A percentile compares a stretch with the other conserved stretches of the same genome.
These are phyloP conservation scores for Pelargonium cotyledonis DNA, from an alignment of 441 rosid species.

Conservation along the genomic window DNA sequence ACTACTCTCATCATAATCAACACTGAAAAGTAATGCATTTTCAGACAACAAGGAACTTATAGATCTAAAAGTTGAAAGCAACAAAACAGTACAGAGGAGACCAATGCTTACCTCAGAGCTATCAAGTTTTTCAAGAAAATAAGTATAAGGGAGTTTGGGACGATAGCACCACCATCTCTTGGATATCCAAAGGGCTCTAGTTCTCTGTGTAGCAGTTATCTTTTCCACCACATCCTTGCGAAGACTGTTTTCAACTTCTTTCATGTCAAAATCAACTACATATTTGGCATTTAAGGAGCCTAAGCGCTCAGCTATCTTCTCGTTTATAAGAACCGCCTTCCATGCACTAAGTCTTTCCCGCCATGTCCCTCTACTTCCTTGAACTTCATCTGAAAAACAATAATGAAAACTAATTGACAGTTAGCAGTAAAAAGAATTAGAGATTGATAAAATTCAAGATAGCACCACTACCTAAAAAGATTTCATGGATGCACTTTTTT, in stretches of 20 bases:
- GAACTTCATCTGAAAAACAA: conserved; percentile 42
- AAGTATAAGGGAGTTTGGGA: conserved; percentile 87
- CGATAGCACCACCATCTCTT: conserved; percentile 99
- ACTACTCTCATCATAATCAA: not conserved
- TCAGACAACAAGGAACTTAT: conserved; percentile 3
- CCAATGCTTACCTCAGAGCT: conserved; percentile 61
- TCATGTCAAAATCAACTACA: conserved; percentile 93
- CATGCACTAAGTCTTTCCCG: conserved; percentile 67
- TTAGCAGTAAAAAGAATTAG: conserved; percentile 9
- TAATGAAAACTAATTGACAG: conserved; percentile 10
- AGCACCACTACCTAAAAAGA: not conserved
- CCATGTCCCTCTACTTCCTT: conserved; percentile 50
- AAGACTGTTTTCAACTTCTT: conserved; percentile 93
- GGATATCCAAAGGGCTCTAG: conserved; percentile 87
- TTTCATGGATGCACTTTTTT: not conserved
- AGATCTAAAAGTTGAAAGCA: conserved; percentile 9
- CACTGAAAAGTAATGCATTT: not conserved
- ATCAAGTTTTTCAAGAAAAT: conserved; percentile 90
- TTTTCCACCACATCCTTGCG: conserved; percentile 67
- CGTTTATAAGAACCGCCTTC: conserved; percentile 66
- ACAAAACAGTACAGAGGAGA: conserved; percentile 10
- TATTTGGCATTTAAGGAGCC: conserved; percentile 58
- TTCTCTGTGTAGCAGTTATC: conserved; percentile 52
- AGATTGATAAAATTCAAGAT: not conserved
- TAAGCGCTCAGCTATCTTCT: conserved; percentile 57